Conservation (phyloP, 768 basidiomycete species). For the Rhodotorula sphaerocarpa region DNA sequence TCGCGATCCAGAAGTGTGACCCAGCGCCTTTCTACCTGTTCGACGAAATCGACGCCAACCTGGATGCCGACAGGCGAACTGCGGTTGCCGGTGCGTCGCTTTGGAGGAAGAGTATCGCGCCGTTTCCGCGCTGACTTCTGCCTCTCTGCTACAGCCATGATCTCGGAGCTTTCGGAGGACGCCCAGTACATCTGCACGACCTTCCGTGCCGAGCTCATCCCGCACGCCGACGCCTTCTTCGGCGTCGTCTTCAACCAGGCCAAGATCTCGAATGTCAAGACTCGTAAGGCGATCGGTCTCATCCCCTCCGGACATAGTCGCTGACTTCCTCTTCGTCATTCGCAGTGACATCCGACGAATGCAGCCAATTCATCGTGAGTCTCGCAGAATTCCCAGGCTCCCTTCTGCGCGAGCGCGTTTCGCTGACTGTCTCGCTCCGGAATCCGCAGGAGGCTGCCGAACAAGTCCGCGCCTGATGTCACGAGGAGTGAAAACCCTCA, state of each 20-base stretch:
- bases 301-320: not conserved
- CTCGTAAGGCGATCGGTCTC: no score
- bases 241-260: constrained; percentile 54
- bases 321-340: no score
- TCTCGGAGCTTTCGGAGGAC: constrained; percentile 72
- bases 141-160: constrained; percentile 59
- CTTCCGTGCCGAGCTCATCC: constrained; percentile 94
- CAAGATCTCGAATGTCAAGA: constrained; percentile 34
- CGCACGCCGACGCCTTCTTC: constrained; percentile 91
- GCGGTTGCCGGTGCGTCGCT: constrained; percentile 83
- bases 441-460: constrained; percentile 25
- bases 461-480: constrained; percentile 26
- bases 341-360: constrained; percentile 31
- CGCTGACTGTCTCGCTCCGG: no score
- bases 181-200: constrained; percentile 98
- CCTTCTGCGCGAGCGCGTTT: no score
- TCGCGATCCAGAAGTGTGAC: constrained; percentile 98
- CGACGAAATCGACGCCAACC: constrained; percentile 98
- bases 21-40: constrained; percentile 99
- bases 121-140: not conserved
- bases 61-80: constrained; percentile 94
- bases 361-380: constrained; percentile 27
- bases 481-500: no score
- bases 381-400: no score
- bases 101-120: no score